These are phyloP conservation scores for Monsonia emarginata DNA, from an alignment of 441 rosid species.

Conservation along the genomic window DNA sequence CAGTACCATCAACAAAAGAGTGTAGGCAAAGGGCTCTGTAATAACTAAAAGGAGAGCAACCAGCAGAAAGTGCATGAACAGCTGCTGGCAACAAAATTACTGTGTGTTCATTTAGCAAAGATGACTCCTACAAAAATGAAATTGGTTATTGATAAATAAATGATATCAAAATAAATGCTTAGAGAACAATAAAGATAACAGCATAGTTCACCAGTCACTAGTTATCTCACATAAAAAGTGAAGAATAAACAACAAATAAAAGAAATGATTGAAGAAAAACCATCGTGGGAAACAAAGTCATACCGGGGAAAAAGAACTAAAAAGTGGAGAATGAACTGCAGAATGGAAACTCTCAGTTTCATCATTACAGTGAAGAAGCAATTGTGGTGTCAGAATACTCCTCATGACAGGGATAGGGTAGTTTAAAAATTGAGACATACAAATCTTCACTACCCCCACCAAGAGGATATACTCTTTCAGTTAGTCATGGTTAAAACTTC, in stretches of 20 bases:
- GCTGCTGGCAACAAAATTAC: constrained; percentile 72
- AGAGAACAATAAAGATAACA: constrained; percentile 4
- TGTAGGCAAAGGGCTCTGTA: constrained; percentile 29
- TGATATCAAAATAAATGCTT: not conserved
- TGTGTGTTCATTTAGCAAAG: constrained; percentile 40
- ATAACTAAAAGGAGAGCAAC: constrained; percentile 43
- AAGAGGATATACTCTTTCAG: not conserved
- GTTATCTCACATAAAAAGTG: not conserved
- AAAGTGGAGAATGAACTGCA: not conserved
- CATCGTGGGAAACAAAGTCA: not conserved
- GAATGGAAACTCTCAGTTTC: not conserved
- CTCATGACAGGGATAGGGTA: not conserved
- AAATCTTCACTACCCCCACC: not conserved
- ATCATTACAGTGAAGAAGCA: not conserved
- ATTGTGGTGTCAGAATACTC: not conserved
- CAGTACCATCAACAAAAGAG: constrained; percentile 31
- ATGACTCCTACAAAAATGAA: constrained; percentile 44
- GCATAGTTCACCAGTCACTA: not conserved
- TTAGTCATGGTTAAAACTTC: not conserved
- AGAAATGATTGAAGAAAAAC: not conserved
- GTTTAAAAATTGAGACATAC: not conserved
- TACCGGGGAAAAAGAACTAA: not conserved
- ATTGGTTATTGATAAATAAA: constrained; percentile 14
- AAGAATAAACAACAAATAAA: not conserved
- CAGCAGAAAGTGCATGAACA: constrained; percentile 68